A percentile compares a stretch with the other conserved stretches of the same genome.
Evolutionary conservation across 805 yeast species (phyloP).

Genomic region (Candida coleopterorum): DNA sequence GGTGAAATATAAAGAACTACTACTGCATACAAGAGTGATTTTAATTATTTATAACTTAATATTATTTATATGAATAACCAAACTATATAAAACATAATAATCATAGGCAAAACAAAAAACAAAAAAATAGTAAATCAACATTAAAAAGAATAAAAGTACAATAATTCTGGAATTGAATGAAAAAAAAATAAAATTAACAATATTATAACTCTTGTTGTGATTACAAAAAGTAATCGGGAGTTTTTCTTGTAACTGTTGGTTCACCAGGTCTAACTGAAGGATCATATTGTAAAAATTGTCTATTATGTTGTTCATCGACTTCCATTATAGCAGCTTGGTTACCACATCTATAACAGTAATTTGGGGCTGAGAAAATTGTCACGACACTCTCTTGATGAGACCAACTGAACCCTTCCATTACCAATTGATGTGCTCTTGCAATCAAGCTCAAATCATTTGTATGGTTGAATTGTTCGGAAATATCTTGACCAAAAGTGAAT

Average conservation of each 20-base stretch:
- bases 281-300: constrained; percentile 91
- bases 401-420: constrained; percentile 98
- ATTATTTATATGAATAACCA: too few relatives aligned
- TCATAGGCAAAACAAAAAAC: too few relatives aligned
- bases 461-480: constrained; percentile 89
- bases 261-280: constrained; percentile 97
- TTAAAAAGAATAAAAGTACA: neutral
- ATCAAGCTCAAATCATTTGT: constrained; percentile 78
- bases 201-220: too few relatives aligned
- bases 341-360: constrained; percentile 96
- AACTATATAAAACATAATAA: too few relatives aligned
- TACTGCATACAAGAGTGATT: too few relatives aligned
- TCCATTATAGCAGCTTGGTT: constrained; percentile 98
- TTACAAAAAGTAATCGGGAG: constrained; percentile 93
- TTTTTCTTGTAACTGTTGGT: constrained; percentile 93
- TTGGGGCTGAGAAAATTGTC: constrained; percentile 92
- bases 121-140: neutral
- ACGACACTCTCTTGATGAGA: constrained; percentile 91
- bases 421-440: constrained; percentile 94
- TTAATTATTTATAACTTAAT: too few relatives aligned
- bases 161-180: neutral
- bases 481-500: constrained; percentile 95
- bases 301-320: constrained; percentile 88
- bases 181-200: too few relatives aligned
- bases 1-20: too few relatives aligned